These are phyloP conservation scores for Solanum pennellii DNA, from an alignment of 257 asterid species.

Conservation along the genomic window DNA sequence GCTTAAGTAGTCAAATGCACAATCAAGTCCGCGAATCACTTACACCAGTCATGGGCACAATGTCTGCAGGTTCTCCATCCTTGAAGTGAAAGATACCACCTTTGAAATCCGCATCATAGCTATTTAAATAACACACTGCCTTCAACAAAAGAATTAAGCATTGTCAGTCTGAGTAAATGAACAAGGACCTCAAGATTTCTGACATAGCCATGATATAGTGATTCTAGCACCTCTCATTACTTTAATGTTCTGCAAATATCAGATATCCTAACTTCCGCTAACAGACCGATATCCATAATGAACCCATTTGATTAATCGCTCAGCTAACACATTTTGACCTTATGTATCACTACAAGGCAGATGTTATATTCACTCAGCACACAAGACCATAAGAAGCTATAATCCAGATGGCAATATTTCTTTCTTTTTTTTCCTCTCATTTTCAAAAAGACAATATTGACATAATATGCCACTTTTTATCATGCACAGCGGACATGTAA, in stretches of 20 bases:
- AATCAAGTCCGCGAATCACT: constrained; percentile 6
- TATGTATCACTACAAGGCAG: too few species aligned
- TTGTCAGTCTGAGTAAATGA: constrained; percentile 4
- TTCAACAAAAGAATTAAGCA: constrained; percentile 21
- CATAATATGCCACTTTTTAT: too few species aligned
- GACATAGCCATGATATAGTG: not conserved
- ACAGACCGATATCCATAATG: not conserved
- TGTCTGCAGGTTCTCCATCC: constrained; percentile 72
- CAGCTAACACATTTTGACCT: not conserved
- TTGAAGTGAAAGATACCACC: constrained; percentile 91
- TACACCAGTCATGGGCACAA: constrained; percentile 80
- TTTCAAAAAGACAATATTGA: too few species aligned
- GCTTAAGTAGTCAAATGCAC: not conserved
- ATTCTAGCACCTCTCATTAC: not conserved
- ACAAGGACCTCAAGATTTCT: not conserved
- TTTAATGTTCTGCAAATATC: not conserved
- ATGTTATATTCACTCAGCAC: too few species aligned
- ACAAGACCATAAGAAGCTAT: too few species aligned
- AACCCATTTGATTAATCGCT: not conserved
- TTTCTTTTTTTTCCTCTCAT: too few species aligned
- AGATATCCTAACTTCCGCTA: not conserved
- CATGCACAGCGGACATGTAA: too few species aligned
- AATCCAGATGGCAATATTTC: too few species aligned
- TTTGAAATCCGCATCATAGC: constrained; percentile 43
- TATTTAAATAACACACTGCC: constrained; percentile 88